A percentile compares a stretch with the other conserved stretches of the same genome.
Evolutionary conservation across 2,329 filamentous ascomycete species (phyloP).

Genomic region (Verticillium isaacii): DNA sequence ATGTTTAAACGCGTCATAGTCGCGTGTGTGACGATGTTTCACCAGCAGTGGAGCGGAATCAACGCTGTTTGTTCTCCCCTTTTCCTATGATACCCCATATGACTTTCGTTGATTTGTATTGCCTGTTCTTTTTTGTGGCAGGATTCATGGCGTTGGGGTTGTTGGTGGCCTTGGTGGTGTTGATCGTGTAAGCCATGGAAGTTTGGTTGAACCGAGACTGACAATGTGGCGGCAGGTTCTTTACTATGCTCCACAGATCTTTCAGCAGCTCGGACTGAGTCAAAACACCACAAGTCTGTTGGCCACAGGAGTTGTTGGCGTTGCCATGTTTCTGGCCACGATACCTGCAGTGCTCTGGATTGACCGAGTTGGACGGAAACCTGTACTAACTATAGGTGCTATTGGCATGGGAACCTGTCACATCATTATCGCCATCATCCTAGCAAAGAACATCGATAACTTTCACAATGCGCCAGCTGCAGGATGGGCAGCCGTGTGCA

Average conservation of each 20-base stretch:
- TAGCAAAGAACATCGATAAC: constrained; percentile 55
- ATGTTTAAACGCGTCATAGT: constrained; percentile 65
- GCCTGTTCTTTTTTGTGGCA: neutral
- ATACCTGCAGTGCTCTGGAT: constrained; percentile 63
- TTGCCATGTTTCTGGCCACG: constrained; percentile 65
- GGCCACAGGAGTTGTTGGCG: constrained; percentile 67
- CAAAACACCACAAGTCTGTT: constrained; percentile 50
- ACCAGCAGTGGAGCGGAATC: constrained; percentile 44
- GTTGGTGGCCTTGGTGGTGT: too few relatives aligned
- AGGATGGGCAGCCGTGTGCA: constrained; percentile 63
- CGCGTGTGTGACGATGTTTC: constrained; percentile 59
- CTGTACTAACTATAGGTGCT: constrained; percentile 58
- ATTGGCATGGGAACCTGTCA: constrained; percentile 66
- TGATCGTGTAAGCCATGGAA: too few relatives aligned
- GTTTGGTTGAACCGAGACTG: neutral
- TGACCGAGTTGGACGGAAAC: constrained; percentile 59
- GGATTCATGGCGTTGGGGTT: too few relatives aligned
- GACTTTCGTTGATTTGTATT: neutral
- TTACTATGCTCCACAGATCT: constrained; percentile 69
- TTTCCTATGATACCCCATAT: too few relatives aligned
- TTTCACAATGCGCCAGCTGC: constrained; percentile 49
- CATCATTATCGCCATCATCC: constrained; percentile 66
- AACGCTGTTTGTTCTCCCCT: constrained; percentile 38
- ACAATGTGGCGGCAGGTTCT: constrained; percentile 24
- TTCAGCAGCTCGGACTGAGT: constrained; percentile 58